Base-by-base conservation (phyloP, 768 basidiomycete species). In the Suillus americanus region DNA sequence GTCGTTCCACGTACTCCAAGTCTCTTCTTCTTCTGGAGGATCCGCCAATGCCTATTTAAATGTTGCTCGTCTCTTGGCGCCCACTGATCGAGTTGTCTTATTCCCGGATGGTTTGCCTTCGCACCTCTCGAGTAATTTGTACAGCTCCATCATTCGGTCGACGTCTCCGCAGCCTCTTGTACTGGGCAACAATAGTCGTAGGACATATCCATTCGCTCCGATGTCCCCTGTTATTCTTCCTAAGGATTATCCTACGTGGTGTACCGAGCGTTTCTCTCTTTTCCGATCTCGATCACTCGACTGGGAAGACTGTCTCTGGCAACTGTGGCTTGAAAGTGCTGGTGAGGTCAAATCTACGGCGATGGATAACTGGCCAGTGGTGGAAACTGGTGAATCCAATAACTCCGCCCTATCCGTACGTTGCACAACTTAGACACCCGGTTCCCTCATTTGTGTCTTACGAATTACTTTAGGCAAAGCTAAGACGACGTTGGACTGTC, bases 271-370 rank as follows among this genome's bases (percentile, higher is more conserved):
- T 43, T 77, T 82, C 63, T 83, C 85, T 64, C 67, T 81, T 20
- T 71, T 75, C 54, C 72, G 75, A 40, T 80, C 82, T 28, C 85
- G 86, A 25, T 65, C 68, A 1, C 73, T 79, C 4, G 86, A 88
- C 64, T 90, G 88, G 88, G 78, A 81, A 40, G 85, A 87, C 64
- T 90, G 89, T 71, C 73, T 89, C 16, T 90, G 88, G 88, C 85
- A 86, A 68, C 64, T 88, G 63, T 84, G 84, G 78, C 78, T 89
- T 33, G 83, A 86, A 62, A 81, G 78, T 62, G 81, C 80, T 41
- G 87, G 87, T 16, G 74, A 75, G 14, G 72, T 78, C 7, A 57
- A 57, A 16, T 57, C 56, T 16, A 25, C 16, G 38, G 10, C 37
- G 18, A 38, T 57, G 56, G 25, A 57, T 28, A 25, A 10, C 38